Evolutionary conservation across 176 grass and related monocot species (phyloP).

Genomic region (Sorghum bicolor): Sorghum_bicolor_NCBIv3 NC_012877.2:4142001-4142500

Average conservation of each 20-base stretch:
- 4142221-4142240: conserved; percentile 27
- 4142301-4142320: not conserved
- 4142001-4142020: not conserved
- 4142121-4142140: conserved; percentile 8
- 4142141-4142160: conserved; percentile 20
- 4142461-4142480: not conserved
- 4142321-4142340: not conserved
- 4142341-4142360: not conserved
- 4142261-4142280: not conserved
- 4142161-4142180: not conserved
- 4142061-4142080: not conserved
- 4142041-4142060: conserved; percentile 19
- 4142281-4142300: not conserved
- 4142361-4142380: not conserved
- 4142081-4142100: conserved; percentile 1
- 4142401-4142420: not conserved
- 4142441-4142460: not conserved
- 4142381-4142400: not conserved
- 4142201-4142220: conserved; percentile 17
- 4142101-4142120: conserved; percentile 17
- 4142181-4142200: not conserved
- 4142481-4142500: not conserved
- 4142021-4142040: not conserved
- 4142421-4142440: not conserved
- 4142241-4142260: not conserved